Conservation (phyloP, 257 asterid genomes). For the Linaria vulgaris region DNA sequence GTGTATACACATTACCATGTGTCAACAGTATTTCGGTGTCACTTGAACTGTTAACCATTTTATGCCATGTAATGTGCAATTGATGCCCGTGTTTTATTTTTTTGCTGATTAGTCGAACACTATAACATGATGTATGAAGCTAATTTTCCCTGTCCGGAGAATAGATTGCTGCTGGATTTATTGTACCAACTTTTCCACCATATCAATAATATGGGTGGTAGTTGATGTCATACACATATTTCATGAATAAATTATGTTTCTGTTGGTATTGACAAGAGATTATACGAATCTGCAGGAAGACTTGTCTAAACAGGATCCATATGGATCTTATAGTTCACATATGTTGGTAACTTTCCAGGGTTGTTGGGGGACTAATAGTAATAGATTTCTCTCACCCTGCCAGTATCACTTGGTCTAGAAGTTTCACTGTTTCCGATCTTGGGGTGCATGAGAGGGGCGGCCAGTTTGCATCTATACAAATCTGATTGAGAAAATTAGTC, state of each 20-base stretch:
- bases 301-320: constrained; percentile 67
- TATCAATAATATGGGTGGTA: neutral
- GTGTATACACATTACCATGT: neutral
- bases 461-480: neutral
- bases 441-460: neutral
- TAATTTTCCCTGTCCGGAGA: constrained; percentile 6
- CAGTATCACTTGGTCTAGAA: constrained; percentile 10
- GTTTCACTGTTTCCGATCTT: constrained; percentile 8
- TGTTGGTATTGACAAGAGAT: constrained; percentile 18
- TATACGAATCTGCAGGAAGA: constrained; percentile 60
- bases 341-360: too few species aligned
- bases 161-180: neutral
- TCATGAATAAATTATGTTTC: constrained; percentile 2
- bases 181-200: neutral
- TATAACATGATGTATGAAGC: too few species aligned
- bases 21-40: neutral
- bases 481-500: too few species aligned
- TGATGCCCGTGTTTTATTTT: constrained; percentile 9
- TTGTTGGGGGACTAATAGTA: too few species aligned
- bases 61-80: neutral
- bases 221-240: constrained; percentile 13
- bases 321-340: too few species aligned
- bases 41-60: neutral
- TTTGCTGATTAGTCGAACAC: neutral
- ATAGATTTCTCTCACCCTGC: constrained; percentile 2